Conservation (phyloP, 768 basidiomycete species). For the Russula dissimulans region DNA sequence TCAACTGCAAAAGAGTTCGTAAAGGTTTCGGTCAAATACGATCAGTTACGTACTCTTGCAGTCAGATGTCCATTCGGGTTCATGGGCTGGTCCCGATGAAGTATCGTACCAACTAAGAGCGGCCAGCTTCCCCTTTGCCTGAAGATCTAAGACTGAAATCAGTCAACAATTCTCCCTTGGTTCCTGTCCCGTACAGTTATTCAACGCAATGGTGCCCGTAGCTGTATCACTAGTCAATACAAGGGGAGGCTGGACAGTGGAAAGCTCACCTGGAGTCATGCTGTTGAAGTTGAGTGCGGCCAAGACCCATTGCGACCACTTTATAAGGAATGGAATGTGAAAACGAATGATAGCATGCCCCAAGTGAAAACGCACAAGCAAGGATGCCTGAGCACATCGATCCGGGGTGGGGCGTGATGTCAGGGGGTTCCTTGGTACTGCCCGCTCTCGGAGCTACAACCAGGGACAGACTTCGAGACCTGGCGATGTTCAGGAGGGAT, state of each 20-base stretch:
- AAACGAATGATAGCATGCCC: background rate
- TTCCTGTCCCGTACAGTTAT: conserved; percentile 14
- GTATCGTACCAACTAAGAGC: conserved; percentile 36
- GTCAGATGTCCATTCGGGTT: conserved; percentile 40
- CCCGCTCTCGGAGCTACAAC: background rate
- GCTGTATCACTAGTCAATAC: conserved; percentile 8
- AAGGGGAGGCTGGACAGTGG: background rate
- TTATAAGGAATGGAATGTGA: conserved; percentile 5
- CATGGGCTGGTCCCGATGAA: conserved; percentile 34
- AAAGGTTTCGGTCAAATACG: background rate
- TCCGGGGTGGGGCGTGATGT: conserved; percentile 4
- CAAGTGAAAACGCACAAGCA: background rate
- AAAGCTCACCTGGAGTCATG: conserved; percentile 14
- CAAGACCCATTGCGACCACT: background rate
- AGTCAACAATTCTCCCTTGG: background rate
- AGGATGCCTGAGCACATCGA: conserved; percentile 1
- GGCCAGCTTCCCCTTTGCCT: conserved; percentile 24
- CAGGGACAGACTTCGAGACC: conserved; percentile 1
- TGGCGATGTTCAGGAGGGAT: conserved; percentile 2
- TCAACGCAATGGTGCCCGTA: conserved; percentile 17
- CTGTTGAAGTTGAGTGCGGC: background rate
- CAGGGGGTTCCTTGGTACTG: conserved; percentile 2
- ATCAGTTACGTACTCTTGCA: conserved; percentile 40
- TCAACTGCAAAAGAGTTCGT: conserved; percentile 13
- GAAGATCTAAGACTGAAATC: conserved; percentile 28